phyloP scores from a whole-genome alignment of 192 early-diverging fungal species.

The Geranomyces michiganensis region DNA sequence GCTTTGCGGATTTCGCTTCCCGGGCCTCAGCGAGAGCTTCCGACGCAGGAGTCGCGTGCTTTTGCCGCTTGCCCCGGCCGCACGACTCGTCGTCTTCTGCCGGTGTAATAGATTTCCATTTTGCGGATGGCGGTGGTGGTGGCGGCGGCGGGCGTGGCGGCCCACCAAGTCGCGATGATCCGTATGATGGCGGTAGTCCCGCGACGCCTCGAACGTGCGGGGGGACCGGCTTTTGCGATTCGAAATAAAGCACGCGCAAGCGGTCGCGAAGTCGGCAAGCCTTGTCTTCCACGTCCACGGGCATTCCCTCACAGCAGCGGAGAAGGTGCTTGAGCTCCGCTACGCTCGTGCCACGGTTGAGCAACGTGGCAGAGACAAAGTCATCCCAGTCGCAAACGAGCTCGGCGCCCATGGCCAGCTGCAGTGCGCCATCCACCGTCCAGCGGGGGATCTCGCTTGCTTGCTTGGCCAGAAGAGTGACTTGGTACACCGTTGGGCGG shows the following conservation, averaged over 20 bases:
- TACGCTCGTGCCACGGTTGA: neutral
- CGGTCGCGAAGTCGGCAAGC: neutral
- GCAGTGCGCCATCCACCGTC: conserved; percentile 21
- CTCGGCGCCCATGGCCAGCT: conserved; percentile 15
- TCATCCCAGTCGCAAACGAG: conserved; percentile 25
- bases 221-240: no score
- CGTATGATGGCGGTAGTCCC: no score
- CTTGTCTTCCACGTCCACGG: conserved; percentile 10
- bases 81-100: no score
- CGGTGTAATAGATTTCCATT: no score
- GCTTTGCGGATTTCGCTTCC: no score
- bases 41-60: no score
- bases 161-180: no score
- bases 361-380: neutral
- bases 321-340: neutral
- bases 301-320: conserved; percentile 30
- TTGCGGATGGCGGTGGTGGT: no score
- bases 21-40: no score
- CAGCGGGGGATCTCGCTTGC: conserved; percentile 16
- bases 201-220: no score
- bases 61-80: no score
- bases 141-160: no score
- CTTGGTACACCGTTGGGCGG: conserved; percentile 27
- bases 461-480: conserved; percentile 24
- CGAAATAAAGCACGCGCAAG: neutral